A percentile compares a stretch with the other conserved stretches of the same genome.
phyloP scores from a whole-genome alignment of 75 land plant genomes.

The Picea sitchensis region DNA sequence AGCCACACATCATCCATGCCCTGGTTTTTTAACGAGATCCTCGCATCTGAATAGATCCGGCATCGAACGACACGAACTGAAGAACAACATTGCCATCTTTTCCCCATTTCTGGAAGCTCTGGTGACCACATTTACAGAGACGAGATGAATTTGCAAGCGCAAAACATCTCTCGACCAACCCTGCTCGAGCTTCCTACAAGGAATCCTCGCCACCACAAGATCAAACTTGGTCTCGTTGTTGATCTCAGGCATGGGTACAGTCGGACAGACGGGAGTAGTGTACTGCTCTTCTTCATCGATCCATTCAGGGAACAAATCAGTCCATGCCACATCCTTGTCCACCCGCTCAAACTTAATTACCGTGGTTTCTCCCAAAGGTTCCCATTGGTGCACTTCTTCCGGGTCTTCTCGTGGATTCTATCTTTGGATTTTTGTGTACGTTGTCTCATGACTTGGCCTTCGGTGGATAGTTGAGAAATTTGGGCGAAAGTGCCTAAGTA shows the following conservation, averaged over 20 bases:
- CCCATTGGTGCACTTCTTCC: conserved; percentile 32
- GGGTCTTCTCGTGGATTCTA: too few relatives aligned
- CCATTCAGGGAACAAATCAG: conserved; percentile 85
- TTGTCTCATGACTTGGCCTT: too few relatives aligned
- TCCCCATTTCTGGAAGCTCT: conserved; percentile 44
- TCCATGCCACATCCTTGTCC: conserved; percentile 52
- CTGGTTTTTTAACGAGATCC: conserved; percentile 49
- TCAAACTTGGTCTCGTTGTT: conserved; percentile 29
- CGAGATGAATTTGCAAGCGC: conserved; percentile 70
- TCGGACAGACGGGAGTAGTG: conserved; percentile 58
- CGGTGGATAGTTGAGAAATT: too few relatives aligned
- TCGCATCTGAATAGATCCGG: conserved; percentile 72
- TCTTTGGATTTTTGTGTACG: too few relatives aligned
- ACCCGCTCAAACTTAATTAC: conserved; percentile 21
- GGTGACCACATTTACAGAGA: conserved; percentile 55
- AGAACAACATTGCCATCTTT: conserved; percentile 39
- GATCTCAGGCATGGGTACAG: conserved; percentile 62
- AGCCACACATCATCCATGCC: conserved; percentile 53
- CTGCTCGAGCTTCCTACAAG: conserved; percentile 46
- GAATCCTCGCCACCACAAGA: conserved; percentile 61
- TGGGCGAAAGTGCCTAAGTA: too few relatives aligned
- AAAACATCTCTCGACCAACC: conserved; percentile 65
- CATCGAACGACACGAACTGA: conserved; percentile 68
- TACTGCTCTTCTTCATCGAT: conserved; percentile 84
- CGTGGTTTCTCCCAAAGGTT: conserved; percentile 11